Base-by-base conservation (phyloP, 2,329 filamentous ascomycete genomes). In the Trichoderma brevicompactum region DNA sequence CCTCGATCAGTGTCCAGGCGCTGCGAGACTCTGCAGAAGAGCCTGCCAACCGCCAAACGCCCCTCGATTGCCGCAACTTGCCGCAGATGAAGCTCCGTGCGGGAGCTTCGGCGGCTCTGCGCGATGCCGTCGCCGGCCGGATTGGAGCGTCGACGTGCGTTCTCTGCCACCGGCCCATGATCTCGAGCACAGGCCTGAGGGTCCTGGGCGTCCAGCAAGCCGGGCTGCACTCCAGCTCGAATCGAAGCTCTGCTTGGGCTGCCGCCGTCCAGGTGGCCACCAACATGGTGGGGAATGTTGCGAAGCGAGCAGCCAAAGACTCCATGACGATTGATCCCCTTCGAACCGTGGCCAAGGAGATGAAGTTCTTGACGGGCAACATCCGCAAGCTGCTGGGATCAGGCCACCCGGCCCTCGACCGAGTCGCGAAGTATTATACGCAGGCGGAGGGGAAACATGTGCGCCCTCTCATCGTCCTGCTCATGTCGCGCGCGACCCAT, bases 381-480 rank as follows among this genome's bases (percentile, higher is more conserved):
- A 96, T 98, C 78, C 86, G 92, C 67, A 91, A 96, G 75, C 83
- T 98, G n/a, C 82, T 98, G 15, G 94, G 94, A 6, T 97, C 94
- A 0, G 94, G 94, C 6, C 94, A 99, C 75, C 95, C 95, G 0
- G 93, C 94, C 52, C 85, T 99, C 67, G 95, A 98, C 75, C 94
- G 92, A 48, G 94, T 94, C 34, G 93, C 95, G 60, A 99, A 99
- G 79, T 99, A 99, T 83, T 99, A 99, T 78, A 97, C 95, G 23
- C 91, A 94, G 73, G 92, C 92, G 66, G 93, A 98, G 82, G 95
- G 95, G 68, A 99, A 99, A 81, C 95, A 98, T 79, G 89, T 99
- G 71, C 89, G 95, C 70, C 95, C 95, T 36, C 87, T 97, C 77
- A 90, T 99, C 67, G 94, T 99, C 36, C 86, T 99, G 68, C 88